Conservation (phyloP, 768 basidiomycete species). For the Leccinum uliginosum region DNA sequence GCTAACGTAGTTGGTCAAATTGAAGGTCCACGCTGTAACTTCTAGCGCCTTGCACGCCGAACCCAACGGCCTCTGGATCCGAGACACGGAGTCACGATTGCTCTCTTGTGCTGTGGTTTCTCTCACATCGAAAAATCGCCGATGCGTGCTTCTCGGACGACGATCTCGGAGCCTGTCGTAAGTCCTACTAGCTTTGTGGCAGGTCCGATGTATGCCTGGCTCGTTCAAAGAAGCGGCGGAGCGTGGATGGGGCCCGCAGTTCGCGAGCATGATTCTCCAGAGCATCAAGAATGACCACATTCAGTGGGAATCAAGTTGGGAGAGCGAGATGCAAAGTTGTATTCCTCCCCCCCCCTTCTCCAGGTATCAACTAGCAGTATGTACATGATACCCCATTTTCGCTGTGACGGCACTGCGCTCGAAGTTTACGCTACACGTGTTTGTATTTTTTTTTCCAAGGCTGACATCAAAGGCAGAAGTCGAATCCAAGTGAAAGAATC, state of each 20-base stretch:
- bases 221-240: neutral
- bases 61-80: neutral
- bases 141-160: slow-evolving; percentile 6
- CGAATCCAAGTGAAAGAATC: slow-evolving; percentile 4
- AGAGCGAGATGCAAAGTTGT: slow-evolving; percentile 1
- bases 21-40: neutral
- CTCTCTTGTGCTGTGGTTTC: neutral
- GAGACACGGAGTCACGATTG: neutral
- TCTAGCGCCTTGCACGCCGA: neutral
- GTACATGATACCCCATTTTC: neutral
- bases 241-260: neutral
- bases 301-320: slow-evolving; percentile 5
- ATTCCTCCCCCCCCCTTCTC: slow-evolving; percentile 4
- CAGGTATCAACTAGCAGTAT: neutral
- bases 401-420: neutral
- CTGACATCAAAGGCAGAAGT: slow-evolving; percentile 6
- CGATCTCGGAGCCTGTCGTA: neutral
- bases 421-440: no score
- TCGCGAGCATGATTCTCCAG: slow-evolving; percentile 1
- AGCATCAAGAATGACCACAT: neutral
- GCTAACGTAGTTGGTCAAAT: neutral
- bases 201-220: neutral
- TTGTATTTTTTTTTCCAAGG: neutral
- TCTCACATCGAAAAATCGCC: slow-evolving; percentile 2
- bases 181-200: slow-evolving; percentile 1